Conservation (phyloP, 805 yeast species). For the Starmera quercuum region DNA sequence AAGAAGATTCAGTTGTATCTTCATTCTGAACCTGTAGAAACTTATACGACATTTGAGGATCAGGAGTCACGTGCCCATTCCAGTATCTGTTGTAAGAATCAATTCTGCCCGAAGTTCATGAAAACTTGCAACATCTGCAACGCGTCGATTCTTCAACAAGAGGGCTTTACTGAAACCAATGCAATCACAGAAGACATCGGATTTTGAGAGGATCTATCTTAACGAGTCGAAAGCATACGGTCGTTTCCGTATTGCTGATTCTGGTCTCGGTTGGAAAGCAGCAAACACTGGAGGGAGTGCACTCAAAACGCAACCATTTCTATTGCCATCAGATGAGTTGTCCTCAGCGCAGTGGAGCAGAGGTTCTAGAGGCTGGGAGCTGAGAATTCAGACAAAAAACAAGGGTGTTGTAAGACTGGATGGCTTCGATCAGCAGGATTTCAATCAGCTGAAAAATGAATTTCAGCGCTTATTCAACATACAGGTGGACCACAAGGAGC, state of each 20-base stretch:
- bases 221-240: conserved; percentile 83
- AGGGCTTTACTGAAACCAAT: too few species aligned
- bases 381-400: conserved; percentile 82
- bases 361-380: conserved; percentile 86
- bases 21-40: too few species aligned
- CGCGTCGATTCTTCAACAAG: too few species aligned
- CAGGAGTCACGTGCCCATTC: too few species aligned
- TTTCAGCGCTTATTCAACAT: conserved; percentile 69
- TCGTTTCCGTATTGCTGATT: conserved; percentile 87
- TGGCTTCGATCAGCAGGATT: conserved; percentile 86
- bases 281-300: conserved; percentile 40
- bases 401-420: conserved; percentile 82
- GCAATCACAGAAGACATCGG: too few species aligned
- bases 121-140: too few species aligned
- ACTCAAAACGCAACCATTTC: conserved; percentile 61
- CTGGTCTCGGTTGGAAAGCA: conserved; percentile 98
- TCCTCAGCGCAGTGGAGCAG: conserved; percentile 83
- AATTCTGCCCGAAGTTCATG: too few species aligned
- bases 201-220: conserved; percentile 84
- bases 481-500: conserved; percentile 77
- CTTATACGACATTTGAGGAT: too few species aligned
- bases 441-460: conserved; percentile 73
- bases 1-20: too few species aligned
- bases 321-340: conserved; percentile 82
- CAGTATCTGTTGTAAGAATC: too few species aligned